Evolutionary conservation across 495 filamentous ascomycete species (phyloP).

Genomic region (Neurospora tetraspora): DNA sequence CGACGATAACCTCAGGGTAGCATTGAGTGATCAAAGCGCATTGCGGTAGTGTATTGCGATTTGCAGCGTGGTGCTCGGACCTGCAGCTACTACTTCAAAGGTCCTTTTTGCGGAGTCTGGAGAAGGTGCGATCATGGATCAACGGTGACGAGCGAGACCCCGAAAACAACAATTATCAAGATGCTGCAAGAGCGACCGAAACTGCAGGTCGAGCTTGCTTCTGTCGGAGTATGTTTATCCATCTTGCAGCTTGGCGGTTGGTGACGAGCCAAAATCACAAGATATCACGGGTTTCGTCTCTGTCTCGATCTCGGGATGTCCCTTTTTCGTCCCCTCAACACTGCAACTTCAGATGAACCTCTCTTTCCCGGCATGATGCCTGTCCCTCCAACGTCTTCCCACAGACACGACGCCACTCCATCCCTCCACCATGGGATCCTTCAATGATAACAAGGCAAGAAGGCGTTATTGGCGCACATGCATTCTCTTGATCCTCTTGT

Average conservation of each 20-base stretch:
- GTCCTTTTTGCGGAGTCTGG: background rate
- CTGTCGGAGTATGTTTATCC: background rate
- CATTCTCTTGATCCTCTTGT: background rate
- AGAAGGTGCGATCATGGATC: background rate
- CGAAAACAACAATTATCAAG: background rate
- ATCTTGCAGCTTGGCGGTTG: no score
- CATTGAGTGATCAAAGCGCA: background rate
- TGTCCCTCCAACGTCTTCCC: background rate
- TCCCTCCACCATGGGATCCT: background rate
- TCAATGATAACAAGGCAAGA: background rate
- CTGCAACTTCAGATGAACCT: background rate
- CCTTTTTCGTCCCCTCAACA: background rate
- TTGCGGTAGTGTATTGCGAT: background rate
- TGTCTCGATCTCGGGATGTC: background rate
- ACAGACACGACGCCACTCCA: background rate
- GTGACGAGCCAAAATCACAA: no score
- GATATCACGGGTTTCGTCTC: no score
- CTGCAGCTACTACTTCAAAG: background rate
- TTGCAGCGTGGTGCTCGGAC: background rate
- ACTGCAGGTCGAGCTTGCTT: background rate
- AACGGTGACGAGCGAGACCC: background rate
- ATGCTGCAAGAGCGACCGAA: background rate
- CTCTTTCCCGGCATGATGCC: background rate
- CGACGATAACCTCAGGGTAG: background rate
- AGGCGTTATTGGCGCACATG: background rate